Percentiles rank a stretch among this genome's conserved stretches.
phyloP scores from a whole-genome alignment of 2,329 filamentous ascomycete genomes.

The Exophiala oligosperma region DNA sequence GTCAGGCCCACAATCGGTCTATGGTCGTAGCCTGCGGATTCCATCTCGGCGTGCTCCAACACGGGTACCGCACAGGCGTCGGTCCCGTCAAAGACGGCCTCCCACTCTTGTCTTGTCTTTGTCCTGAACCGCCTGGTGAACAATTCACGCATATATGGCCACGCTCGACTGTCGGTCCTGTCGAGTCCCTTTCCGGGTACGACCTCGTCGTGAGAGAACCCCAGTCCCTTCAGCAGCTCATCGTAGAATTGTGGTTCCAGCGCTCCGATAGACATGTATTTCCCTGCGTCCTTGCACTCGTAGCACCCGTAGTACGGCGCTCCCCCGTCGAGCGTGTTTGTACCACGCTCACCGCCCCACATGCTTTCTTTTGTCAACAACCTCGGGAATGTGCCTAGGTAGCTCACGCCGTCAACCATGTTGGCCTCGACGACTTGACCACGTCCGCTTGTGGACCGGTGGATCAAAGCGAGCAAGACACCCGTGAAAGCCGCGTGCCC shows the following conservation, averaged over 20 bases:
- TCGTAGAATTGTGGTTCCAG: conserved; percentile 85
- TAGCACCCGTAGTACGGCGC: conserved; percentile 90
- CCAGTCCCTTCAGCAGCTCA: conserved; percentile 66
- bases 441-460: conserved; percentile 56
- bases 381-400: conserved; percentile 76
- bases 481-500: conserved; percentile 80
- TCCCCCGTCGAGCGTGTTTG: conserved; percentile 79
- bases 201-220: conserved; percentile 50
- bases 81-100: conserved; percentile 79
- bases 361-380: conserved; percentile 63
- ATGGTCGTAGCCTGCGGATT: conserved; percentile 54
- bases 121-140: conserved; percentile 66
- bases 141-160: conserved; percentile 64
- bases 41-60: conserved; percentile 71
- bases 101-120: conserved; percentile 78
- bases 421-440: conserved; percentile 94
- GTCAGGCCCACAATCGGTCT: conserved; percentile 54
- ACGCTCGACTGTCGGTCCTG: conserved; percentile 62
- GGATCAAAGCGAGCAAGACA: conserved; percentile 74
- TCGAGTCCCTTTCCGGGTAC: conserved; percentile 44
- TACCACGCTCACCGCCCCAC: conserved; percentile 66
- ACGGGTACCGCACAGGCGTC: conserved; percentile 94
- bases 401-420: conserved; percentile 89
- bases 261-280: conserved; percentile 84
- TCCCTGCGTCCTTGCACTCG: conserved; percentile 70